Evolutionary conservation across 169 alveolate genomes (phyloP).

Genomic region (Plasmodium gonderi): DNA sequence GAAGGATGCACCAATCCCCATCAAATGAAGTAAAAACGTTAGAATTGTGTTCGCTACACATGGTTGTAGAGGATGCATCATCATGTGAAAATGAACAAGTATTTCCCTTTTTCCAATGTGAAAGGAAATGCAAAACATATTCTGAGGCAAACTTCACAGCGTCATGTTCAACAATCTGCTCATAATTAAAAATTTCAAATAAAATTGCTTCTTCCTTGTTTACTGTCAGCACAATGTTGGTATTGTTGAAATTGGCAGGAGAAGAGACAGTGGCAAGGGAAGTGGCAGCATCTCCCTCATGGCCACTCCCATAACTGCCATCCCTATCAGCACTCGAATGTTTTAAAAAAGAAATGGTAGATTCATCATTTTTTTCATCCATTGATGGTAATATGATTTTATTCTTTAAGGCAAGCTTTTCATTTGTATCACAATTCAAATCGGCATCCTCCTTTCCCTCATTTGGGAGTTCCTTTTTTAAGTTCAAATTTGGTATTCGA

Average conservation of each 20-base stretch:
- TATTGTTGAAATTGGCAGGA: slow-evolving; percentile 15
- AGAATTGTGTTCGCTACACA: slow-evolving; percentile 1
- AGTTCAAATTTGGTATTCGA: neutral
- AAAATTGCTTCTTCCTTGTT: slow-evolving; percentile 53
- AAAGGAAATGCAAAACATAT: slow-evolving; percentile 31
- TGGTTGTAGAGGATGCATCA: neutral
- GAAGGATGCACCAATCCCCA: slow-evolving; percentile 54
- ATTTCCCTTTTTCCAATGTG: slow-evolving; percentile 1
- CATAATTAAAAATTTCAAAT: slow-evolving; percentile 64
- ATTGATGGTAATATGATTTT: neutral
- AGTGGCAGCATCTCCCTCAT: too few relatives aligned
- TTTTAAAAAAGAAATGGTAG: neutral
- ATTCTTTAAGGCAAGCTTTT: neutral
- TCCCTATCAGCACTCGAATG: neutral
- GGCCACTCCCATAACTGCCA: too few relatives aligned
- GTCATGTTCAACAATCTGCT: slow-evolving; percentile 56
- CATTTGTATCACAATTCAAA: too few relatives aligned
- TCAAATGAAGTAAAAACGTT: slow-evolving; percentile 8
- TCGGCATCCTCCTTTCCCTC: neutral
- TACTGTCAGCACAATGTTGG: slow-evolving; percentile 7
- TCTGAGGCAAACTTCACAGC: slow-evolving; percentile 57
- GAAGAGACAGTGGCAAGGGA: neutral
- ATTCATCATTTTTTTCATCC: neutral
- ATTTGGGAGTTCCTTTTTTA: slow-evolving; percentile 3
- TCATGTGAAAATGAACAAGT: neutral